Conservation (phyloP, 441 rosid species). For the Pelargonium fulgidum region DNA sequence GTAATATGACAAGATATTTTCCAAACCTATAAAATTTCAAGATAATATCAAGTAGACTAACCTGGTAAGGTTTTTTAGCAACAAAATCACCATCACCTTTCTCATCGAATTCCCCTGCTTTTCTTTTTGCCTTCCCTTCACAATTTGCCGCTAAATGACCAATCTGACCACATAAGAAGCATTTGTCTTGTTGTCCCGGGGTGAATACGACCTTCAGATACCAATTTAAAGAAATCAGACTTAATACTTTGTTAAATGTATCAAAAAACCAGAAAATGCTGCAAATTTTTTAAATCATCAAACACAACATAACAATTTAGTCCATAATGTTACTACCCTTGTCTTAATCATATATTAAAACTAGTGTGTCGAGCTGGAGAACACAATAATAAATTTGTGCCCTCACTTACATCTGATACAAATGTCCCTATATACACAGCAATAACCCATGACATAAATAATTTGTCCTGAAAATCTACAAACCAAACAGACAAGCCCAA, state of each 20-base stretch:
- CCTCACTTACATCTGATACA: background rate
- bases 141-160: slow-evolving; percentile 87
- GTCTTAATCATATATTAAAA: background rate
- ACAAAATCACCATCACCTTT: slow-evolving; percentile 54
- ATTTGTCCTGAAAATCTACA: background rate
- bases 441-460: background rate
- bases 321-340: background rate
- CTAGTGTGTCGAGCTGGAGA: background rate
- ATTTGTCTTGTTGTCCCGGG: slow-evolving; percentile 87
- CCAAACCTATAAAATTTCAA: too few relatives aligned
- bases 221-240: slow-evolving; percentile 15
- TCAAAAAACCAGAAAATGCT: background rate
- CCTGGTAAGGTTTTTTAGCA: slow-evolving; percentile 90
- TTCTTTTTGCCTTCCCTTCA: slow-evolving; percentile 82
- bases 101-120: slow-evolving; percentile 91
- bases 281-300: background rate
- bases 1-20: background rate
- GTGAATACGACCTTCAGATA: slow-evolving; percentile 67
- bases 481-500: background rate
- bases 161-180: slow-evolving; percentile 91
- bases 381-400: background rate
- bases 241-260: too few relatives aligned
- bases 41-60: slow-evolving; percentile 17
- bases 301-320: background rate
- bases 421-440: background rate